phyloP scores from a whole-genome alignment of 345 rosid species.

The Sonneratia caseolaris region DNA sequence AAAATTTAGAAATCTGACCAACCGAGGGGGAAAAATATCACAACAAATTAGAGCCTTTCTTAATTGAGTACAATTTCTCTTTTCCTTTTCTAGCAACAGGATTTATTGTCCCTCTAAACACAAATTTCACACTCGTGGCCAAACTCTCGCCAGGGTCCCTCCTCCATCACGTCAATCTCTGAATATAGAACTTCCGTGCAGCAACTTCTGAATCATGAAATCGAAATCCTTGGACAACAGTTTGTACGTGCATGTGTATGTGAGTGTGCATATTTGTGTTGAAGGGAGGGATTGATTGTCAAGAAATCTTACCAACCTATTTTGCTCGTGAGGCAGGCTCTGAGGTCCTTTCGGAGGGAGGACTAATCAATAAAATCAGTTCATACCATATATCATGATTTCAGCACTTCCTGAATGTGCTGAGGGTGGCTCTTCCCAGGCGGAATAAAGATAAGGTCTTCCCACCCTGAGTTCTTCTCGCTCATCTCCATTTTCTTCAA shows the following conservation, averaged over 20 bases:
- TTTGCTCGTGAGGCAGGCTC: slow-evolving; percentile 1
- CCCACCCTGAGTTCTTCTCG: slow-evolving; percentile 94
- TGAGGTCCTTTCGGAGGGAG: neutral
- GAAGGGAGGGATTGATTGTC: neutral
- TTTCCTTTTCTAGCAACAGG: neutral
- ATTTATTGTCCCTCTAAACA: neutral
- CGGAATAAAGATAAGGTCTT: slow-evolving; percentile 83
- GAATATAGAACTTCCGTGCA: neutral
- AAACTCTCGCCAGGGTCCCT: neutral
- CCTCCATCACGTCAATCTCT: neutral
- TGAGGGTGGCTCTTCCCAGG: slow-evolving; percentile 87
- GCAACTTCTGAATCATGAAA: neutral
- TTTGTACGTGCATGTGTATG: neutral
- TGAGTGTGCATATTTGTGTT: no score
- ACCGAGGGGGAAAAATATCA: no score
- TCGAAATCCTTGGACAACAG: neutral
- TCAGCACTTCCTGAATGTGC: slow-evolving; percentile 64
- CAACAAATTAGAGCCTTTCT: neutral
- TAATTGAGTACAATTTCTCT: neutral
- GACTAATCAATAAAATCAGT: neutral
- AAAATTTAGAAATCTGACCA: no score
- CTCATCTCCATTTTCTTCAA: slow-evolving; percentile 85
- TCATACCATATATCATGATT: slow-evolving; percentile 15
- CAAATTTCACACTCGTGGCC: neutral
- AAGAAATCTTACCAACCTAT: neutral